Base-by-base conservation (phyloP, 139 green algal species). In the Helicosporidium sp. region DNA sequence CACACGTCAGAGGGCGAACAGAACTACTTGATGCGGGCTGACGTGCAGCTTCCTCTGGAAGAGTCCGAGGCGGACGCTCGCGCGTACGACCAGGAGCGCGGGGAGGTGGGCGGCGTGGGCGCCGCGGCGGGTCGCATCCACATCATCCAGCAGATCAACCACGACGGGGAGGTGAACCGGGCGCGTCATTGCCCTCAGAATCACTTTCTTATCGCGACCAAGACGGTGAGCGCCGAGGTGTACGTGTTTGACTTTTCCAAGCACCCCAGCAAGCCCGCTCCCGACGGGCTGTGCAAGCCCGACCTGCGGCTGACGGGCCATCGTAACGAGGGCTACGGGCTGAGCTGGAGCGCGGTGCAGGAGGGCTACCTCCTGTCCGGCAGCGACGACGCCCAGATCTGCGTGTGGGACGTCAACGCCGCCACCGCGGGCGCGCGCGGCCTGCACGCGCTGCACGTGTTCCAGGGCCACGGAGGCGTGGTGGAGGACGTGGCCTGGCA, bases 401-500 rank as follows among this genome's bases (percentile, higher is more conserved):
- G 90, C 74, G 44, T 97, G 20, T 99, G 90, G 90, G 90, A 99
- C 64, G 81, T 99, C 37, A 65, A 52, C 27, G 53, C 35, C 26
- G 26, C 45, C 27, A 49, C 53, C 3, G 19, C 31, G 31, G 31
- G 10, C 31, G 31, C 10, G 10, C 31, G 31, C 10, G 31, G 31
- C 31, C 57, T 94, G 43, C 41, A 68, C 0, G 84, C 84, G 17
- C 72, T 74, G 49, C 67, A 65, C 24, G 85, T 84, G 35, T 94
- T 77, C 66, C 42, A 60, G 26, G 60, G 76, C 18, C 84, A 94
- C 55, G 28, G 61, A 19, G 75, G 79, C 5, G 83, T 92, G 12
- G 77, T 93, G 5, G 82, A 93, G 72, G 89, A 98, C 58, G 89
- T 97, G 49, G 87, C 89, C 3, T 98, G 89, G 89, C 89, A 98